phyloP scores from a whole-genome alignment of 441 rosid genomes.

The Pelargonium citronellum region DNA sequence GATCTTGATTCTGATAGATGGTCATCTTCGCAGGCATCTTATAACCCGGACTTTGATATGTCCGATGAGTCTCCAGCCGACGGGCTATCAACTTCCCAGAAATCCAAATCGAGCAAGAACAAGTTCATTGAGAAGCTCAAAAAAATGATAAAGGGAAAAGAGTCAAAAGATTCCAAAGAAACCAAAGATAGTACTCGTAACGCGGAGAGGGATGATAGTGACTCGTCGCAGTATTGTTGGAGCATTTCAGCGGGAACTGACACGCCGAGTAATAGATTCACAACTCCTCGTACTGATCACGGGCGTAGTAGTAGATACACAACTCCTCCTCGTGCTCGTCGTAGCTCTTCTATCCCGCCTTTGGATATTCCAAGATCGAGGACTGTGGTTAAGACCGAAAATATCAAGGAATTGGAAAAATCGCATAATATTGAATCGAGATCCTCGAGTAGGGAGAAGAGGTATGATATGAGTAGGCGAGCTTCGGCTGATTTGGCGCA shows the following conservation, averaged over 20 bases:
- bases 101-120: slow-evolving; percentile 37
- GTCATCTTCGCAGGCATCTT: slow-evolving; percentile 57
- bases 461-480: not conserved
- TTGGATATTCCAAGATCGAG: slow-evolving; percentile 44
- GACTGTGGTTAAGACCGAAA: slow-evolving; percentile 26
- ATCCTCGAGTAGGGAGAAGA: not conserved
- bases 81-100: slow-evolving; percentile 26
- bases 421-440: not conserved
- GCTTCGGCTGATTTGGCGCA: not conserved
- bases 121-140: slow-evolving; percentile 56
- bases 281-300: slow-evolving; percentile 18
- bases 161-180: slow-evolving; percentile 17
- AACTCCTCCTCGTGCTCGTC: not conserved
- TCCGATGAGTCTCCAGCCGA: slow-evolving; percentile 45
- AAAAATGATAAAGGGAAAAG: slow-evolving; percentile 58
- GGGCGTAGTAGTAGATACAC: too few species aligned
- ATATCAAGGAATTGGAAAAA: slow-evolving; percentile 27
- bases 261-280: slow-evolving; percentile 20
- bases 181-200: slow-evolving; percentile 6
- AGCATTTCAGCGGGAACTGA: slow-evolving; percentile 25
- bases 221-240: slow-evolving; percentile 34
- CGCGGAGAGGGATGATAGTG: slow-evolving; percentile 28
- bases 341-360: slow-evolving; percentile 33
- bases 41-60: slow-evolving; percentile 43
- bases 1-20: slow-evolving; percentile 55